Evolutionary conservation across 2,329 filamentous ascomycete species (phyloP).

Genomic region (Xylariomycetidae sp.): DNA sequence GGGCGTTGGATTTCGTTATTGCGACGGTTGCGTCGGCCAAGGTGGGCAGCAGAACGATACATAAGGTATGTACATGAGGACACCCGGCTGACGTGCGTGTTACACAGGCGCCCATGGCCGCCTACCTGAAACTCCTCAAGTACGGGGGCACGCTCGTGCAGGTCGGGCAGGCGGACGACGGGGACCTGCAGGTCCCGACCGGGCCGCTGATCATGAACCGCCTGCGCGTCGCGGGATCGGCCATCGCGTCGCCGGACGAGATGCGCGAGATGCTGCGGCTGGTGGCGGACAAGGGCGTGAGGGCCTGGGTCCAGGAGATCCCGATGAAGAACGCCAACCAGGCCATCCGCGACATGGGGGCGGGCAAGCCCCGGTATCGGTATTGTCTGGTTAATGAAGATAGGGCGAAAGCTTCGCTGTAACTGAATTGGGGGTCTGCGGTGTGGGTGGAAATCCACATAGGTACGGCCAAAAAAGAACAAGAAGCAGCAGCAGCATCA

Average conservation of each 20-base stretch:
- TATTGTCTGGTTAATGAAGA: constrained; percentile 8
- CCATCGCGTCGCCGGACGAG: constrained; percentile 37
- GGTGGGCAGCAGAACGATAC: too few species aligned
- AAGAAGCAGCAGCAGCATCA: too few species aligned
- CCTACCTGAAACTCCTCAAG: constrained; percentile 53
- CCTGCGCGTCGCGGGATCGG: constrained; percentile 34
- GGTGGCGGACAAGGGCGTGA: constrained; percentile 39
- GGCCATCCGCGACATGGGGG: constrained; percentile 6
- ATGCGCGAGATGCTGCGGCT: constrained; percentile 46
- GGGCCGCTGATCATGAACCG: constrained; percentile 37
- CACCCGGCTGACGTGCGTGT: neutral
- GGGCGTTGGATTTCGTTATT: constrained; percentile 46
- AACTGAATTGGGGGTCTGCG: too few species aligned
- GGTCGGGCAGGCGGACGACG: constrained; percentile 56
- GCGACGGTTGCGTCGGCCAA: constrained; percentile 39
- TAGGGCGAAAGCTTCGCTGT: constrained; percentile 2
- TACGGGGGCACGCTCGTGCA: constrained; percentile 55
- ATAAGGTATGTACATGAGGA: too few species aligned
- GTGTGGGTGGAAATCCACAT: too few species aligned
- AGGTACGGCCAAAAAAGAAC: too few species aligned
- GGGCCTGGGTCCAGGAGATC: constrained; percentile 42
- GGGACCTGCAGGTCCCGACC: constrained; percentile 7
- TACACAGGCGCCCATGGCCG: constrained; percentile 44
- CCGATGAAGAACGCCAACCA: constrained; percentile 25
- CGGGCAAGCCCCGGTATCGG: constrained; percentile 5